These are phyloP conservation scores for Aechmea fasciata DNA, from an alignment of 176 grass and related monocot species.

Conservation along the genomic window DNA sequence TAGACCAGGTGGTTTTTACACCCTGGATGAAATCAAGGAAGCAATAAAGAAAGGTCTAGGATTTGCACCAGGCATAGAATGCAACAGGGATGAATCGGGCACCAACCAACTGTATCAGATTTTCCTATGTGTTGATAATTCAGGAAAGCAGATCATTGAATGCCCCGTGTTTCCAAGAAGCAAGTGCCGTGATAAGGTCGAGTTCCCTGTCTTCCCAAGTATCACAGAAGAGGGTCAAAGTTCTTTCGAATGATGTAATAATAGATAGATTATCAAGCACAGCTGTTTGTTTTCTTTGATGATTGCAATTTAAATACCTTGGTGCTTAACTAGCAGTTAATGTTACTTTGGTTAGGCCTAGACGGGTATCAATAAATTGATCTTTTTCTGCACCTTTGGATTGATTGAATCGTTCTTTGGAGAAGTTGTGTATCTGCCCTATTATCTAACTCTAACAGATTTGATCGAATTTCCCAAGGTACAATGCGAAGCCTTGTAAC, in stretches of 20 bases:
- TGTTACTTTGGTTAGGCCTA: too few species aligned
- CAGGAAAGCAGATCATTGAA: slow-evolving; percentile 34
- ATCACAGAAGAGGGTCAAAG: background rate
- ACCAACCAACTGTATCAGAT: slow-evolving; percentile 63
- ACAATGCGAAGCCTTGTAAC: too few species aligned
- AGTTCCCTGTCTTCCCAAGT: slow-evolving; percentile 53
- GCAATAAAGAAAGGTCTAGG: slow-evolving; percentile 39
- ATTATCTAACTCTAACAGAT: too few species aligned
- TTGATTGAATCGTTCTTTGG: too few species aligned
- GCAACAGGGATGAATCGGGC: slow-evolving; percentile 35
- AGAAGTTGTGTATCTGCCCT: too few species aligned
- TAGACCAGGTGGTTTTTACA: slow-evolving; percentile 26
- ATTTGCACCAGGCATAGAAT: slow-evolving; percentile 38
- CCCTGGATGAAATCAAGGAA: slow-evolving; percentile 20
- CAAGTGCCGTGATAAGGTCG: slow-evolving; percentile 28
- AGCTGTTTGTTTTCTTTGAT: background rate
- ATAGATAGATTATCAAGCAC: background rate
- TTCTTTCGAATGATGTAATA: background rate
- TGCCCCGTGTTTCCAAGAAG: slow-evolving; percentile 39
- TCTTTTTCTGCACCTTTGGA: too few species aligned
- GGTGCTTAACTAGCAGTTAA: too few species aligned
- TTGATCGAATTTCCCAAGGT: too few species aligned
- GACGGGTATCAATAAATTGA: too few species aligned
- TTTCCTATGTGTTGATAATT: slow-evolving; percentile 55
- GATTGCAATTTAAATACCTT: too few species aligned